A percentile compares a stretch with the other conserved stretches of the same genome.
These are phyloP conservation scores for Citrus inodora DNA, from an alignment of 345 rosid species.

Conservation along the genomic window DNA sequence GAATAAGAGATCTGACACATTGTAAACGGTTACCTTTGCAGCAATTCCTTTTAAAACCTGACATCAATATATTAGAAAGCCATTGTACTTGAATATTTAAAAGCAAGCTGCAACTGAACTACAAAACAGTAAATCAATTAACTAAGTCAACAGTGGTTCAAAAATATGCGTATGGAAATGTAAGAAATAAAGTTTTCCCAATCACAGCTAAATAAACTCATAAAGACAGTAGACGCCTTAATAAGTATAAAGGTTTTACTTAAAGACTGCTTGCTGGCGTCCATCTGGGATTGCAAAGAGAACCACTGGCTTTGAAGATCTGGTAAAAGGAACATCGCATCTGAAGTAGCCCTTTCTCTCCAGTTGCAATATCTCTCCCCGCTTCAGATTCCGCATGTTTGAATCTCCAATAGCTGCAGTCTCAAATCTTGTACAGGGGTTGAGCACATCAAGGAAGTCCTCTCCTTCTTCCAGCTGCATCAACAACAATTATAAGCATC, in stretches of 20 bases:
- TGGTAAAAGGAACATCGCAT: conserved; percentile 74
- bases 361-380: conserved; percentile 71
- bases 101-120: neutral
- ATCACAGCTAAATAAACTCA: neutral
- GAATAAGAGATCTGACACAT: neutral
- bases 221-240: neutral
- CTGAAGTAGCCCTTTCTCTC: conserved; percentile 95
- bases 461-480: conserved; percentile 89
- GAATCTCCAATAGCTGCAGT: conserved; percentile 78
- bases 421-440: conserved; percentile 68
- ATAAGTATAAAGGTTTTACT: conserved; percentile 12
- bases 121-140: neutral
- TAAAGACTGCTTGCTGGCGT: conserved; percentile 38
- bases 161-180: neutral
- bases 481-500: neutral
- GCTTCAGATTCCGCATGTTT: conserved; percentile 72
- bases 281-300: conserved; percentile 89
- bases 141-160: neutral
- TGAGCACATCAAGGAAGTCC: conserved; percentile 57
- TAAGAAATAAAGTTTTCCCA: neutral
- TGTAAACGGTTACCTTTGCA: neutral
- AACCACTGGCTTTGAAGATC: conserved; percentile 68
- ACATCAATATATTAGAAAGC: neutral
- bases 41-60: too few relatives aligned
- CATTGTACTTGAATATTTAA: neutral